Evolutionary conservation across 192 early-diverging fungal genomes (phyloP).

Genomic region (Mortierella alpina): DNA sequence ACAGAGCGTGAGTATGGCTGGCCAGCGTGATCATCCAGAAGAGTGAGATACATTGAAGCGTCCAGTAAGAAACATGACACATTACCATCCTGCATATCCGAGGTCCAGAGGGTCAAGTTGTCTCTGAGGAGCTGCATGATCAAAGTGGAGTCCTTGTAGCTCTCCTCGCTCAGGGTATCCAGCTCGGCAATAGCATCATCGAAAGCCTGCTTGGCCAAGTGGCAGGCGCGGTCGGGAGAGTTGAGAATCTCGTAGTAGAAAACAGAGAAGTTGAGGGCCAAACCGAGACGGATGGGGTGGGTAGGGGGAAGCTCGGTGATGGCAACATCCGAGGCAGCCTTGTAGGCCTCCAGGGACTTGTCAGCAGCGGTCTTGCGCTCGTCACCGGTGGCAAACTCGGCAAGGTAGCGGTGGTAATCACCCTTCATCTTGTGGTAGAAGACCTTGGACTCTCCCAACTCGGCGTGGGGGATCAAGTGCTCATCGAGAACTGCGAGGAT

Average conservation of each 20-base stretch:
- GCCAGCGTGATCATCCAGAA: not conserved
- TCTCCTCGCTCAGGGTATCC: slow-evolving; percentile 98
- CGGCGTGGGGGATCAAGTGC: slow-evolving; percentile 90
- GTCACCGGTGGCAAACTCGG: slow-evolving; percentile 94
- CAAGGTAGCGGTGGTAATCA: slow-evolving; percentile 99
- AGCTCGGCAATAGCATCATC: slow-evolving; percentile 99
- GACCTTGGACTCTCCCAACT: slow-evolving; percentile 97
- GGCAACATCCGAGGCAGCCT: slow-evolving; percentile 95
- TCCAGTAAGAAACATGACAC: not conserved
- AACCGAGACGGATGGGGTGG: slow-evolving; percentile 98
- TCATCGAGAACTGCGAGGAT: slow-evolving; percentile 92
- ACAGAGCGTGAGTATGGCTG: not conserved
- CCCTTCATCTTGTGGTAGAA: slow-evolving; percentile 99
- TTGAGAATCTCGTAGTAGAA: slow-evolving; percentile 99
- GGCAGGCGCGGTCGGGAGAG: slow-evolving; percentile 97
- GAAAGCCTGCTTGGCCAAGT: slow-evolving; percentile 96
- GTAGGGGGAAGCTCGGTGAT: slow-evolving; percentile 94
- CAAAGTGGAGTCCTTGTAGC: slow-evolving; percentile 89
- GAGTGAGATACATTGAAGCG: not conserved
- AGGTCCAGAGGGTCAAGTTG: slow-evolving; percentile 99
- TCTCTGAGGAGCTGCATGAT: slow-evolving; percentile 99
- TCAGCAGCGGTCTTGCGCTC: slow-evolving; percentile 85
- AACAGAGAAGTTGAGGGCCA: slow-evolving; percentile 98
- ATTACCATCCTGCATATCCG: slow-evolving; percentile 71
- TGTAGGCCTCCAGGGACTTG: slow-evolving; percentile 92